Conservation (phyloP, 106 monocot genomes). For the Triglochin maritima region DNA sequence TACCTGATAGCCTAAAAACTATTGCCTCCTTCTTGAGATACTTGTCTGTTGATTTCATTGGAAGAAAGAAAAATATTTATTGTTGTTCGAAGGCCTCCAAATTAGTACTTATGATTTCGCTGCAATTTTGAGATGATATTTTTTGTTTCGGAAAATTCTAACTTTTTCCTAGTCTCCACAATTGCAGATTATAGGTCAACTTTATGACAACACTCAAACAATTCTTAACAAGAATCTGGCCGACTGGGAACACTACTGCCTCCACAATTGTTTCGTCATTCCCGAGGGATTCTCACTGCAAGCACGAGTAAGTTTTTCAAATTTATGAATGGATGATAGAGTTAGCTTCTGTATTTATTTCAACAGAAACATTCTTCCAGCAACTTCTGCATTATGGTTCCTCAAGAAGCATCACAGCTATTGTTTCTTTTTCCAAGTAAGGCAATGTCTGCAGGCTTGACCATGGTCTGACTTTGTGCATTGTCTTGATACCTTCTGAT, state of each 20-base stretch:
- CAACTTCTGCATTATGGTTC: neutral
- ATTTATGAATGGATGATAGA: neutral
- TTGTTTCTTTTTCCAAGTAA: neutral
- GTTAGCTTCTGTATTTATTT: neutral
- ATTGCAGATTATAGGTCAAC: constrained; percentile 35
- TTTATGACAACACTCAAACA: constrained; percentile 33
- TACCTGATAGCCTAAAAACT: too few relatives aligned
- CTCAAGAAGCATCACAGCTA: neutral
- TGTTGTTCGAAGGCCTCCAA: neutral
- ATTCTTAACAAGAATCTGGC: constrained; percentile 39
- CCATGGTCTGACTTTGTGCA: neutral
- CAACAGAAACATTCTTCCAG: neutral
- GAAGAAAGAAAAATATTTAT: too few relatives aligned
- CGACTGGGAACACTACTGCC: constrained; percentile 75
- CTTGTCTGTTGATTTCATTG: too few relatives aligned
- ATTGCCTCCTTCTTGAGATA: too few relatives aligned
- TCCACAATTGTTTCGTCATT: constrained; percentile 50
- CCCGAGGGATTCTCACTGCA: constrained; percentile 54
- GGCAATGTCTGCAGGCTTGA: neutral
- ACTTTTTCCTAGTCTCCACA: neutral
- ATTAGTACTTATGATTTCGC: neutral
- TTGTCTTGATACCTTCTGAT: neutral
- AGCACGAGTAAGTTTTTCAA: constrained; percentile 34
- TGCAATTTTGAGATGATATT: neutral
- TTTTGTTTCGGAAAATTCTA: neutral